Conservation (phyloP, 2,329 filamentous ascomycete genomes). For the Tolypocladium guangdongense region DNA sequence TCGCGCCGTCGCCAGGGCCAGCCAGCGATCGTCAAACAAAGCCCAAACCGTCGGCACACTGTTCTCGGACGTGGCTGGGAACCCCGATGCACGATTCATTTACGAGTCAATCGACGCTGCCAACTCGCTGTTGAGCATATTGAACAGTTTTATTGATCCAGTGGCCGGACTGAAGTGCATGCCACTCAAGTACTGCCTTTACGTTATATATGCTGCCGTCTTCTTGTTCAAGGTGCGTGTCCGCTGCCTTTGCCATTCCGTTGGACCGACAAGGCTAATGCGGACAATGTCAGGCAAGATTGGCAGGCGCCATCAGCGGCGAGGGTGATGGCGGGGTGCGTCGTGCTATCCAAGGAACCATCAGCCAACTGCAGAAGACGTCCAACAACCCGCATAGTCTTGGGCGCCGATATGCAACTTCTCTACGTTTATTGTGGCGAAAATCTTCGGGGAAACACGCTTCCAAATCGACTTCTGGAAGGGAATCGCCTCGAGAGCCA, state of each 20-base stretch:
- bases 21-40: slow-evolving; percentile 23
- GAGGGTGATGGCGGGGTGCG: slow-evolving; percentile 44
- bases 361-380: slow-evolving; percentile 46
- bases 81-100: slow-evolving; percentile 54
- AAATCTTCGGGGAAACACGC: slow-evolving; percentile 16
- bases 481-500: slow-evolving; percentile 9
- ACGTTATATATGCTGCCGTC: slow-evolving; percentile 51
- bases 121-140: slow-evolving; percentile 47
- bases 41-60: slow-evolving; percentile 24
- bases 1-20: slow-evolving; percentile 25
- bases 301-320: slow-evolving; percentile 46
- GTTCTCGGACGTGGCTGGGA: slow-evolving; percentile 44
- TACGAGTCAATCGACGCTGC: slow-evolving; percentile 56
- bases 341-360: slow-evolving; percentile 45
- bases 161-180: slow-evolving; percentile 49
- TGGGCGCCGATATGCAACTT: slow-evolving; percentile 48
- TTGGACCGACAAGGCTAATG: background rate
- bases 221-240: slow-evolving; percentile 49
- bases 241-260: no score
- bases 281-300: slow-evolving; percentile 30
- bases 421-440: slow-evolving; percentile 50
- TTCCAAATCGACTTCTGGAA: slow-evolving; percentile 1
- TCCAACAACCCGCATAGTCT: slow-evolving; percentile 48
- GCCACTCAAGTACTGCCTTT: slow-evolving; percentile 53
- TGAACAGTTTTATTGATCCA: slow-evolving; percentile 49